Evolutionary conservation across 2,329 filamentous ascomycete species (phyloP).

Genomic region (Apiospora sp.): DNA sequence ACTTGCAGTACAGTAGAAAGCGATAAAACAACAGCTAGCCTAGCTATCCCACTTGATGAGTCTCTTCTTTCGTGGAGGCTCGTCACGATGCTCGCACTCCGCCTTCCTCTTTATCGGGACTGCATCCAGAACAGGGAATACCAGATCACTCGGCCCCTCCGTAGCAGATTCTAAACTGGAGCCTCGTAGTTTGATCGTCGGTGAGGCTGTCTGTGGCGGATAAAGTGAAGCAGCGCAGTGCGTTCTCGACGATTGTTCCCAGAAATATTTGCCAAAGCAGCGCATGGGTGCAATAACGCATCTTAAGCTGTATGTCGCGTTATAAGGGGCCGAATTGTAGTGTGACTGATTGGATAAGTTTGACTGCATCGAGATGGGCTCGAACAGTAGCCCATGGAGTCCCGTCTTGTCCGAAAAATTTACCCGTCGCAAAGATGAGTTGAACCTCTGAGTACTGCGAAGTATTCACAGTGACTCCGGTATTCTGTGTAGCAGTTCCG

Average conservation of each 20-base stretch:
- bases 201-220: background rate
- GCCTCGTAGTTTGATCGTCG: background rate
- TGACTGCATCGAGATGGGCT: background rate
- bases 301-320: background rate
- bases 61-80: background rate
- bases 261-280: background rate
- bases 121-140: background rate
- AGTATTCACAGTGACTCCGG: too few relatives aligned
- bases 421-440: background rate
- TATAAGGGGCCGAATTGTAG: background rate
- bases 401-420: background rate
- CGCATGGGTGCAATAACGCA: background rate
- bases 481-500: background rate
- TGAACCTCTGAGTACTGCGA: background rate
- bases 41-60: conserved; percentile 1
- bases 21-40: too few relatives aligned
- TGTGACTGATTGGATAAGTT: background rate
- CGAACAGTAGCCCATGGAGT: background rate
- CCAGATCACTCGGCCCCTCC: background rate
- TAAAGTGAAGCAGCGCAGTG: background rate
- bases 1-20: background rate
- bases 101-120: background rate
- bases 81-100: background rate
- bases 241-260: background rate
- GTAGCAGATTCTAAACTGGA: background rate